Evolutionary conservation across 306 rosid genomes (phyloP).

Genomic region (Quercus berberidifolia): DNA sequence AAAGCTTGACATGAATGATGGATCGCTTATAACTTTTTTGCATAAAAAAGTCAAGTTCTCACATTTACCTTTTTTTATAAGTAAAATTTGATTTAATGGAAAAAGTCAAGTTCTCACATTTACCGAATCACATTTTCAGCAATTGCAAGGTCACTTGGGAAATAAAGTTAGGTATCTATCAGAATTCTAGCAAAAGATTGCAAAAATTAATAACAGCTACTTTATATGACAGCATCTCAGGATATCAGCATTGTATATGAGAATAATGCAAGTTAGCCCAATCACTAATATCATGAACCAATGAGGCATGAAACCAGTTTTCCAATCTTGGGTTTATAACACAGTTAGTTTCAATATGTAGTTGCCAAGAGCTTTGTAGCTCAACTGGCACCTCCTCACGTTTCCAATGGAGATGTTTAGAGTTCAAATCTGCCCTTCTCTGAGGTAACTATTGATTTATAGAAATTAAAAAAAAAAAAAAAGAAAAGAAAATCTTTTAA

Average conservation of each 20-base stretch:
- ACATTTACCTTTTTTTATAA: not conserved
- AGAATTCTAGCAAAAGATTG: not conserved
- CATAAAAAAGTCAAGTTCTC: not conserved
- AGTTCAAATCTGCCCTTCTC: no score
- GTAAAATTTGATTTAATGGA: no score
- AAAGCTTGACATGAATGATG: not conserved
- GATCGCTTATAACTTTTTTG: not conserved
- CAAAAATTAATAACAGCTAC: not conserved
- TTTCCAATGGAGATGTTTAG: no score
- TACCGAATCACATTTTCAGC: not conserved
- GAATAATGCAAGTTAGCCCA: not conserved
- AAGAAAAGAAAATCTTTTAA: no score
- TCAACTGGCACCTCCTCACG: no score
- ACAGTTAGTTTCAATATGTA: no score
- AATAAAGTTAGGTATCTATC: not conserved
- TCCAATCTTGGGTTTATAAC: no score
- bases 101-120: not conserved
- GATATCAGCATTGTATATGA: not conserved
- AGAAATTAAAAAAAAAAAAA: no score
- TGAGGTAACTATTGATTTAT: no score
- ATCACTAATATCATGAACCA: not conserved
- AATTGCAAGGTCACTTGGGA: not conserved
- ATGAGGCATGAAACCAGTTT: not conserved
- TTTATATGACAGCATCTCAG: not conserved
- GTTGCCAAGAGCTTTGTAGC: no score